phyloP scores from a whole-genome alignment of 495 filamentous ascomycete species.

The Penicillium daleae region DNA sequence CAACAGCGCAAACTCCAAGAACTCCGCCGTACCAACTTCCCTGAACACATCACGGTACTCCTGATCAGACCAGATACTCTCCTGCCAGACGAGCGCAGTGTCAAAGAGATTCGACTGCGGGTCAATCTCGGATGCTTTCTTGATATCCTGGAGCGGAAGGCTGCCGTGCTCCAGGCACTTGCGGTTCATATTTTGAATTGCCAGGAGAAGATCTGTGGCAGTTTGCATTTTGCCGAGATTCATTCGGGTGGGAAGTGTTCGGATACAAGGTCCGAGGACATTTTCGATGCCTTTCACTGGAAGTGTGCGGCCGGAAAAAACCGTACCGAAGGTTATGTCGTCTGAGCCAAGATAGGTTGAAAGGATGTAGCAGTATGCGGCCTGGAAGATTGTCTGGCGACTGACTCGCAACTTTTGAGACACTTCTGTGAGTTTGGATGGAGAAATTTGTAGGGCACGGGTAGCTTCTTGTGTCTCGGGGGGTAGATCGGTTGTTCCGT shows the following conservation, averaged over 20 bases:
- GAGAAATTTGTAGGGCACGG: constrained; percentile 31
- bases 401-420: constrained; percentile 37
- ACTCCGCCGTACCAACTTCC: constrained; percentile 61
- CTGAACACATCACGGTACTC: constrained; percentile 36
- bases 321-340: constrained; percentile 72
- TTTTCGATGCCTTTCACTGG: constrained; percentile 67
- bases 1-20: constrained; percentile 72
- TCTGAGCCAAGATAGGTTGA: constrained; percentile 58
- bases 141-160: constrained; percentile 69
- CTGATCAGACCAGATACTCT: constrained; percentile 55
- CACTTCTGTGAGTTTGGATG: constrained; percentile 34
- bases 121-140: constrained; percentile 53
- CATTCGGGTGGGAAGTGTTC: constrained; percentile 68
- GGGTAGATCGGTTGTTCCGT: constrained; percentile 17
- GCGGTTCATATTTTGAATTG: constrained; percentile 62
- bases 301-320: constrained; percentile 74
- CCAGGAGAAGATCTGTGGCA: constrained; percentile 59
- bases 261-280: constrained; percentile 73
- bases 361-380: constrained; percentile 66
- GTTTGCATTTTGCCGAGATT: constrained; percentile 48
- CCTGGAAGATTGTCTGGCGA: constrained; percentile 68
- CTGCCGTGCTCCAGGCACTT: constrained; percentile 60
- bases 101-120: constrained; percentile 62
- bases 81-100: constrained; percentile 76
- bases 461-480: constrained; percentile 33